Base-by-base conservation (phyloP, 129 eudicot species). In the Silybum marianum region DNA sequence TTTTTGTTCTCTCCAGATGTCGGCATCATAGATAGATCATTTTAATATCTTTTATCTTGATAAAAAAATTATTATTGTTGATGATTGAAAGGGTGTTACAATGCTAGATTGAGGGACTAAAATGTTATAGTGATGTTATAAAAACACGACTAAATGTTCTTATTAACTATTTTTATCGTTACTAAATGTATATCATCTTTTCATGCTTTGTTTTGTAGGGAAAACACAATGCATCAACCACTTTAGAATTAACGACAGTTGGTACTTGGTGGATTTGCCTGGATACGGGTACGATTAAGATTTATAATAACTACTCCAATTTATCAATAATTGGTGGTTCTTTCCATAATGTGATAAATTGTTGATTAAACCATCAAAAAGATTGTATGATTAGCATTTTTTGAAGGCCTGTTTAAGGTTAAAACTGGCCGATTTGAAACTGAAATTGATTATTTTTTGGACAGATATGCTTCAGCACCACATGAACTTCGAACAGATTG, bases 191-290 rank as follows among this genome's bases (percentile, higher is more conserved):
- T 69, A 67, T 51, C 8, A 8, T 42, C 1, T 66, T 13, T 73
- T 65, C 84, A 74, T 81, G 54, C 18, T 4, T 73, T 25, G 54
- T 25, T 32, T 81, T 91, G 84, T 92, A 95, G 99, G 99, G 62
- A 95, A 95, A 78, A 95, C 99, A 78, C 99, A 92, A 83, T 95
- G 99, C 85, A 95, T 95, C 92, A 95, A 95, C 88, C 99, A 95
- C 87, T 95, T 95, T 71, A 92, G 90, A 36, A 87, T 95, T 13
- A 92, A 95, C 73, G 97, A 91, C 80, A 93, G 98, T 86, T 95
- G 99, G 99, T 93, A 86, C 85, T 88, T 95, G 60, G 99, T 93
- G 69, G 98, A 95, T 86, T 87, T 95, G 78, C 99, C 99, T 69
- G 98, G 97, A 86, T 95, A 89, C 26, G 99, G 98, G 99, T 95